Conservation (phyloP, 2,329 filamentous ascomycete genomes). For the Blastomyces parvus region DNA sequence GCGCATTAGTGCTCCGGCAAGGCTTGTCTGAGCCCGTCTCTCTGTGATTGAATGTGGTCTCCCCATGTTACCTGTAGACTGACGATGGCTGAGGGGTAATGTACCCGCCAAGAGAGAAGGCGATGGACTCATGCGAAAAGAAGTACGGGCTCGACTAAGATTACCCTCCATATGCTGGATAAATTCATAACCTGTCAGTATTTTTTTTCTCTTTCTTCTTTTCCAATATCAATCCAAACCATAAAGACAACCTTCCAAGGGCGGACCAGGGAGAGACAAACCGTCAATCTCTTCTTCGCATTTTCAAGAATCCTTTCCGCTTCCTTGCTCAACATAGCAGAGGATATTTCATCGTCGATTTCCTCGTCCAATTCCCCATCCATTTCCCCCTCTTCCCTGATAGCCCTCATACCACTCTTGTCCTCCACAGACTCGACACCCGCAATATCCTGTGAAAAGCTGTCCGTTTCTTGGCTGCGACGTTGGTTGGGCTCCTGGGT, state of each 20-base stretch:
- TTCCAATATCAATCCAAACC: not conserved
- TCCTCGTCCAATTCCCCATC: slow-evolving; percentile 53
- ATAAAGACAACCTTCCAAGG: not conserved
- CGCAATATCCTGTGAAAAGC: slow-evolving; percentile 13
- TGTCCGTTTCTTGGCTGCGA: slow-evolving; percentile 5
- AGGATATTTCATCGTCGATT: slow-evolving; percentile 57
- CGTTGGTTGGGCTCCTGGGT: not conserved
- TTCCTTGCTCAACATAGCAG: slow-evolving; percentile 65
- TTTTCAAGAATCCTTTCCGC: slow-evolving; percentile 88
- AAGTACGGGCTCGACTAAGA: slow-evolving; percentile 64
- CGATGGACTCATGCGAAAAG: slow-evolving; percentile 48
- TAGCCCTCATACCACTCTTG: slow-evolving; percentile 29
- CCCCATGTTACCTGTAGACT: slow-evolving; percentile 35
- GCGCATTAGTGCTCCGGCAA: slow-evolving; percentile 27
- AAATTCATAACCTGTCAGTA: slow-evolving; percentile 1
- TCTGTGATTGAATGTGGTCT: slow-evolving; percentile 34
- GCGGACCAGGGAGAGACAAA: slow-evolving; percentile 39
- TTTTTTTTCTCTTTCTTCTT: not conserved
- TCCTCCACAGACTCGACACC: slow-evolving; percentile 18
- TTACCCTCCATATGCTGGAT: slow-evolving; percentile 86
- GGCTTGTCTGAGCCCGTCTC: slow-evolving; percentile 21
- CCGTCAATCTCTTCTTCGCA: slow-evolving; percentile 78
- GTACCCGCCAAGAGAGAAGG: slow-evolving; percentile 35
- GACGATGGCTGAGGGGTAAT: slow-evolving; percentile 27
- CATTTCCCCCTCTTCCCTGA: slow-evolving; percentile 28